phyloP scores from a whole-genome alignment of 768 basidiomycete species.

The Russula foetens region DNA sequence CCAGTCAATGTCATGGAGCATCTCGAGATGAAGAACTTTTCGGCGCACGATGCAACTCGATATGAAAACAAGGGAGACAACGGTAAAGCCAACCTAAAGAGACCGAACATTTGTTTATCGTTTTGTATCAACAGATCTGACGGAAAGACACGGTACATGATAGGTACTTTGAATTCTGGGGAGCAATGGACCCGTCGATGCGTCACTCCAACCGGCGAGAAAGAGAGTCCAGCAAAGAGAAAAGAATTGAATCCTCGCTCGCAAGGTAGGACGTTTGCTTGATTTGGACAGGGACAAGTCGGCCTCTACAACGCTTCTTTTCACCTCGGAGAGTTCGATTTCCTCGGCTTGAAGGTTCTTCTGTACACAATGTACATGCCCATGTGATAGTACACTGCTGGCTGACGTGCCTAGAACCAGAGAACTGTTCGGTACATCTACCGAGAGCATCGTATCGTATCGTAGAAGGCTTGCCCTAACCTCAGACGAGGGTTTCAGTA shows the following conservation, averaged over 20 bases:
- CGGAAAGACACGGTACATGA: constrained; percentile 26
- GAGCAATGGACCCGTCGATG: constrained; percentile 62
- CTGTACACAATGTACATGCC: neutral
- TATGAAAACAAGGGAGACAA: constrained; percentile 58
- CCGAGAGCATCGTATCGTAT: neutral
- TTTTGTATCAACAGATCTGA: neutral
- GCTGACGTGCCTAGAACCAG: neutral
- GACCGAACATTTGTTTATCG: neutral
- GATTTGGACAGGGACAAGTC: neutral
- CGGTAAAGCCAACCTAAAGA: constrained; percentile 37
- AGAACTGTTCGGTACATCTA: neutral
- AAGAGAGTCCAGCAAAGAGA: constrained; percentile 50
- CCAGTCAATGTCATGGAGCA: neutral
- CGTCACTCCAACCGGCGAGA: constrained; percentile 73
- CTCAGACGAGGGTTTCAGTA: constrained; percentile 4
- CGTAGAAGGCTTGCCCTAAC: neutral
- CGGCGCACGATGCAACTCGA: constrained; percentile 35
- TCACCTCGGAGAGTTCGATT: neutral
- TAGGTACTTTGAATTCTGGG: constrained; percentile 60
- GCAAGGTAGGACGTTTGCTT: neutral
- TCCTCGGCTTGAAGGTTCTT: neutral
- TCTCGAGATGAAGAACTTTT: neutral
- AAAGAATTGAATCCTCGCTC: constrained; percentile 38
- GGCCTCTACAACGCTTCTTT: neutral
- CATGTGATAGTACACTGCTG: neutral